Evolutionary conservation across 352 stramenopile species (phyloP).

Genomic region (Pythium folliculosum): DNA sequence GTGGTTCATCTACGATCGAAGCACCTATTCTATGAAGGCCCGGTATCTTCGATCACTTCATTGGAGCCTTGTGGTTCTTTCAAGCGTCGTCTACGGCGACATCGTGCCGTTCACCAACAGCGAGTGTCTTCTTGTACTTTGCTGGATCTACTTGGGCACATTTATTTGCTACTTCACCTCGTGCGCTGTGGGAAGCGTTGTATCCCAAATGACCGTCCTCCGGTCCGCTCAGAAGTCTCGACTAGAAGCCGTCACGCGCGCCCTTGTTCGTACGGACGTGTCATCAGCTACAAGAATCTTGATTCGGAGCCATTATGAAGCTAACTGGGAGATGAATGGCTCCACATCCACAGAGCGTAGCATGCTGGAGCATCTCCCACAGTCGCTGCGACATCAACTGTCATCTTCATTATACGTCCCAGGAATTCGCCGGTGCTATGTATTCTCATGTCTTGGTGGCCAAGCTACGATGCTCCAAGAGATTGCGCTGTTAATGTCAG

Average conservation of each 20-base stretch:
- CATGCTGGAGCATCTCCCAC: conserved; percentile 51
- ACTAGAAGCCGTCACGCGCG: conserved; percentile 58
- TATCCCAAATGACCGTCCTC: conserved; percentile 55
- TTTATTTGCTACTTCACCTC: conserved; percentile 77
- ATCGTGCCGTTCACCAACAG: conserved; percentile 59
- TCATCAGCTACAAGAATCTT: conserved; percentile 44
- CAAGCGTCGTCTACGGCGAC: conserved; percentile 71
- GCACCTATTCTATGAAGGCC: conserved; percentile 51
- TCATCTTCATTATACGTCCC: conserved; percentile 40
- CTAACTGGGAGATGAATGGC: conserved; percentile 76
- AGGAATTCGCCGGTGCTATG: conserved; percentile 31
- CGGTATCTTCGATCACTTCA: conserved; percentile 61
- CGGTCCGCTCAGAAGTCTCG: conserved; percentile 43
- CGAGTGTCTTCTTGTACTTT: conserved; percentile 52
- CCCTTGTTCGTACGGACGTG: conserved; percentile 45
- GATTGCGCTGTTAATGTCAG: conserved; percentile 35
- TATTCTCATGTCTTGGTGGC: conserved; percentile 22
- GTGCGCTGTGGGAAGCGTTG: conserved; percentile 54
- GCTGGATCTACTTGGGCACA: conserved; percentile 71
- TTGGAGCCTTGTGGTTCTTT: conserved; percentile 74
- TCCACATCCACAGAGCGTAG: conserved; percentile 52
- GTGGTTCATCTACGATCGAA: conserved; percentile 75
- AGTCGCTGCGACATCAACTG: conserved; percentile 44
- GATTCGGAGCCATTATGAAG: conserved; percentile 65
- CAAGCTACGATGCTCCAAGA: conserved; percentile 21